Evolutionary conservation across 352 stramenopile species (phyloP).

Genomic region (Pilasporangium apinafurcum): DNA sequence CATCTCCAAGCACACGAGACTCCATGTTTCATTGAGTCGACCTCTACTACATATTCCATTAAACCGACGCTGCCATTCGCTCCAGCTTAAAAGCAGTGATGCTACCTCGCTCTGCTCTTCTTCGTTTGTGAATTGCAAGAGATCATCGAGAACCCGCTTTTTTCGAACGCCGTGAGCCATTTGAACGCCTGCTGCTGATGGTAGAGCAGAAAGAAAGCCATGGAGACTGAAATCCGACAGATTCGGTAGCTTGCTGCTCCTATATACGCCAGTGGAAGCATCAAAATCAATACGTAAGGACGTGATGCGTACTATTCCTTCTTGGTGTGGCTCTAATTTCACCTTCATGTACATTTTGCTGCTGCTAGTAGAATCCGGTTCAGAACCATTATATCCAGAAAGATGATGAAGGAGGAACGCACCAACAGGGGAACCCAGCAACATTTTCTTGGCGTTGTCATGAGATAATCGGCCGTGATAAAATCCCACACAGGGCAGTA

Average conservation of each 20-base stretch:
- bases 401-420: slow-evolving; percentile 39
- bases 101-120: too few species aligned
- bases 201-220: slow-evolving; percentile 25
- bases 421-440: slow-evolving; percentile 21
- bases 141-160: slow-evolving; percentile 2
- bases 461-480: slow-evolving; percentile 33
- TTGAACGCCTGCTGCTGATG: slow-evolving; percentile 25
- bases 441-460: slow-evolving; percentile 15
- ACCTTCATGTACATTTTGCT: background rate
- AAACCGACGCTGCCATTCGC: slow-evolving; percentile 19
- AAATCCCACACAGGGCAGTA: slow-evolving; percentile 45
- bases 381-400: background rate
- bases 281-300: slow-evolving; percentile 29
- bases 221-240: slow-evolving; percentile 37
- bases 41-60: background rate
- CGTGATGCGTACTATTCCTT: slow-evolving; percentile 15
- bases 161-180: slow-evolving; percentile 28
- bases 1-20: slow-evolving; percentile 25
- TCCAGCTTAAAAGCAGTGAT: too few species aligned
- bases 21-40: slow-evolving; percentile 31
- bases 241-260: slow-evolving; percentile 24
- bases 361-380: background rate
- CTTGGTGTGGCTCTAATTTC: background rate
- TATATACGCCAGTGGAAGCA: slow-evolving; percentile 19
- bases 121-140: too few species aligned